A percentile compares a stretch with the other conserved stretches of the same genome.
phyloP scores from a whole-genome alignment of 192 early-diverging fungal genomes.

The Linnemannia exigua region DNA sequence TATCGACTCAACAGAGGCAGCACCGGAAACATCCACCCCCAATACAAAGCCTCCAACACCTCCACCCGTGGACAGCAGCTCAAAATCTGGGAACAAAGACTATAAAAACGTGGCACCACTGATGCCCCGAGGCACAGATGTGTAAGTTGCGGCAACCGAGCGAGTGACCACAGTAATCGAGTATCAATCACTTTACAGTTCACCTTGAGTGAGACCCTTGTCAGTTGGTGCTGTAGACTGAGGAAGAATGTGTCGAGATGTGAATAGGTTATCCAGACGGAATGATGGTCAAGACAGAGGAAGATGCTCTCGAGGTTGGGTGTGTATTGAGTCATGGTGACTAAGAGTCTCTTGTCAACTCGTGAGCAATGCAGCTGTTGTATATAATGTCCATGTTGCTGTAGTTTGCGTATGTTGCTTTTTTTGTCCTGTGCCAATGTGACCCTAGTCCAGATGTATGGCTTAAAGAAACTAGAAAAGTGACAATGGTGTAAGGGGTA shows the following conservation, averaged over 20 bases:
- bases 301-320: neutral
- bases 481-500: neutral
- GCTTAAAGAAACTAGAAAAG: neutral
- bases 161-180: too few relatives aligned
- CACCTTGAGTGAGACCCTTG: neutral
- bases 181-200: too few relatives aligned
- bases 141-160: too few relatives aligned
- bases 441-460: neutral
- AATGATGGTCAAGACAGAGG: neutral
- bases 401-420: neutral
- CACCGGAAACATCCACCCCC: too few relatives aligned
- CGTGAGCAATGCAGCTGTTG: neutral
- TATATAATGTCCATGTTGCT: neutral
- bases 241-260: neutral
- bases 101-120: too few relatives aligned
- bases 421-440: neutral
- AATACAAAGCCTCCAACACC: neutral
- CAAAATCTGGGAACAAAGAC: neutral
- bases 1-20: too few relatives aligned
- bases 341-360: neutral
- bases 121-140: too few relatives aligned
- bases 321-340: neutral
- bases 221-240: neutral
- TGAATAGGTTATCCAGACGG: neutral
- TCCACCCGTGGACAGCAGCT: neutral